Evolutionary conservation across 2,329 filamentous ascomycete species (phyloP), one percentile per base, ranked within the genome.

Genomic region (Coniochaeta sp.): DNA sequence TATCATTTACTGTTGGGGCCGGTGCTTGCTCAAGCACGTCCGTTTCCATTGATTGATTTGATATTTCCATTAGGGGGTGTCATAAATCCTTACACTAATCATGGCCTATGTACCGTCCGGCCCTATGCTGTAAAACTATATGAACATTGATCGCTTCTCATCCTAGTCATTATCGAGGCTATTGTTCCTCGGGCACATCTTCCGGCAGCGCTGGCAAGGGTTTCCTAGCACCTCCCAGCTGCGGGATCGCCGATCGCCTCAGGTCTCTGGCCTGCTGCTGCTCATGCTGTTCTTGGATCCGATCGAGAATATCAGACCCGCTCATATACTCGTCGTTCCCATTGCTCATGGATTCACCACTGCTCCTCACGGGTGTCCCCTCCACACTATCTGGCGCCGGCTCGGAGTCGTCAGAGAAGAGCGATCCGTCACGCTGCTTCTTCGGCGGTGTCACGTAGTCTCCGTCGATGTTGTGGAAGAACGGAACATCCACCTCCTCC

Each of bases 191-290:
- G 16, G 55, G 55, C 31, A 43, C 22, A 58, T 58, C 56, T 26
- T 58, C 56, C 28, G 56, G 56, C 22, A 58, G 33, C 26, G 56
- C 56, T 6, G 56, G 56, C 8, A 58, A 36, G 14, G 56, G 56
- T 44, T 58, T 58, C 33, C 56, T 58, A 34, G 38, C 38, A 17
- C 56, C 33, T 8, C 56, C 56, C 17, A 31, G 24, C 56, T 58
- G 56, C 38, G 56, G 26, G 3, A 28, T 28, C 1, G 34, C 38
- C 33, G 56, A 40, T 36, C 56, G 16, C 17, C 34, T 58, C 56
- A 31, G 38, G 36, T n/a, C 28, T 36, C 33, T 43, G 22, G 56
- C 38, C 56, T 58, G 34, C 56, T 58, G 34, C 26, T 31, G 26
- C 11, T 34, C 34, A 7, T 58, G n/a, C 36, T 44, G 34, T 17